These are phyloP conservation scores for Udeniomyces megalosporus DNA, from an alignment of 768 basidiomycete genomes.

Conservation along the genomic window DNA sequence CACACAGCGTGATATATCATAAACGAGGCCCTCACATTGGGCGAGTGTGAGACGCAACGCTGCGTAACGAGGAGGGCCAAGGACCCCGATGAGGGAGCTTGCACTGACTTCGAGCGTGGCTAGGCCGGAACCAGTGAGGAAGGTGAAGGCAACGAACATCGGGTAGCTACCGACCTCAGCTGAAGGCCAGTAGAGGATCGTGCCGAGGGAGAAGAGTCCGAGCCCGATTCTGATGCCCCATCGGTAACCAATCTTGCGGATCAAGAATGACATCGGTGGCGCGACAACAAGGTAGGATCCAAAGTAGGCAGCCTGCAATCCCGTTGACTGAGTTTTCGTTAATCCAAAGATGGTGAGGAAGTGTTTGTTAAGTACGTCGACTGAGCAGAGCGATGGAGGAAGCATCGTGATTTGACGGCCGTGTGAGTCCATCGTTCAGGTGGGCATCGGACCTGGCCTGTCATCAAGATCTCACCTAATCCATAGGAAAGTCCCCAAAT, in stretches of 20 bases:
- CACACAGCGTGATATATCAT: too few relatives aligned
- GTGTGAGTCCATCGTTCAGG: too few relatives aligned
- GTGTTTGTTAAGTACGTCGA: background rate
- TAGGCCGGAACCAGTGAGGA: constrained; percentile 14
- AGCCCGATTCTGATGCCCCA: constrained; percentile 21
- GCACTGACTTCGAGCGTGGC: constrained; percentile 18
- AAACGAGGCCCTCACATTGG: too few relatives aligned
- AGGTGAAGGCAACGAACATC: constrained; percentile 15
- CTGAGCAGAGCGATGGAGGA: too few relatives aligned
- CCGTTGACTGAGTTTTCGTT: constrained; percentile 16
- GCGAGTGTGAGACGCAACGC: constrained; percentile 18
- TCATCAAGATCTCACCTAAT: constrained; percentile 13
- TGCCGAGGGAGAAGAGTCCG: constrained; percentile 17
- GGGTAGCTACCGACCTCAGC: constrained; percentile 16
- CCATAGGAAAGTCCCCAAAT: constrained; percentile 10
- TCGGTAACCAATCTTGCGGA: constrained; percentile 21
- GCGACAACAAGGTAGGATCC: background rate
- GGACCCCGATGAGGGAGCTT: constrained; percentile 17
- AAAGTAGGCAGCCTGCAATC: constrained; percentile 21
- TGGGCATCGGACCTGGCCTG: too few relatives aligned
- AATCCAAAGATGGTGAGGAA: constrained; percentile 15
- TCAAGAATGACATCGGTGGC: constrained; percentile 18
- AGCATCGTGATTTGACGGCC: too few relatives aligned
- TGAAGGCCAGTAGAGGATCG: constrained; percentile 20
- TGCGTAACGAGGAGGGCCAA: constrained; percentile 15